Base-by-base conservation (phyloP, 2,329 filamentous ascomycete species). In the Colletotrichum chlorophyti region DNA sequence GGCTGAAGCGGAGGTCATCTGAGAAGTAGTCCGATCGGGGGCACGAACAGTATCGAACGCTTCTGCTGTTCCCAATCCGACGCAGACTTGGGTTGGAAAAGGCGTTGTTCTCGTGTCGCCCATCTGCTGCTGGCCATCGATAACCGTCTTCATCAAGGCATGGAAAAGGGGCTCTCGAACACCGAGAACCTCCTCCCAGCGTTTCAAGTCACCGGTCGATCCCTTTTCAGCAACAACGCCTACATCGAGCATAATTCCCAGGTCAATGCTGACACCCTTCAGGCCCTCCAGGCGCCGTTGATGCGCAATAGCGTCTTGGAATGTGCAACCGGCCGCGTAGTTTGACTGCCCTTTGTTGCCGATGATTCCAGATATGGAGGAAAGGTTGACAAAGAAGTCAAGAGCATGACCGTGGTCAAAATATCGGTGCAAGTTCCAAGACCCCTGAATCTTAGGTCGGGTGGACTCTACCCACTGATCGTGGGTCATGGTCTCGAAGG, bases 381-480 rank as follows among this genome's bases (percentile, higher is more conserved):
- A 70, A n/a, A 66, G 55, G 10, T 47, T 50, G 38, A 69, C 45
- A 48, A 77, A 74, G 60, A 79, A 75, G 54, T 74, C 71, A 2
- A 73, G 61, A 9, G 59, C 38, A 2, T 45, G 26, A 0, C 62
- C 53, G n/a, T n/a, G n/a, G n/a, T n/a, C 19, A 50, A 23, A 3
- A 72, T 61, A 19, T 63, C 53, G 70, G 51, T 77, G 72, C 0
- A 79, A 62, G 53, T 79, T 78, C 69, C 70, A 74, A 1, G 74
- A 72, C 4, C 76, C 76, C 3, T 66, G 35, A 7, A 76, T 69
- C 58, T 79, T 79, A 7, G 76, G 73, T 8, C 52, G 55, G 3
- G 69, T 57, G 8, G 65, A 66, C 1, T 59, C 61, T 6, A 64
- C 62, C 70, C 70, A 78, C 21, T 75, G 65, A 0, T 68, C 61